phyloP scores from a whole-genome alignment of 805 yeast species.

The Lipomyces kockii region DNA sequence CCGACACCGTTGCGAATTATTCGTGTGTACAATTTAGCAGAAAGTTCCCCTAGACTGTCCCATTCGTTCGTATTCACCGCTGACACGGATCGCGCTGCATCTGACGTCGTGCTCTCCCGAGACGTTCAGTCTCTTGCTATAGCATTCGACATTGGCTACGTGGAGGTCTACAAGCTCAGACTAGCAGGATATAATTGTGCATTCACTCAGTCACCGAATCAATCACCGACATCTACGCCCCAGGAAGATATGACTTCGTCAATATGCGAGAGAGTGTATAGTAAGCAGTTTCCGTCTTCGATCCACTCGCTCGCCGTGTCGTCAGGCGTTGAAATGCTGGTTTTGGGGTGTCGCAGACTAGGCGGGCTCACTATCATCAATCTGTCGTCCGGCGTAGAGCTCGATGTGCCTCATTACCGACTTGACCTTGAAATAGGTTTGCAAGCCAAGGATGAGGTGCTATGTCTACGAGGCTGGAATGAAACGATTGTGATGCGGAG shows the following conservation, averaged over 20 bases:
- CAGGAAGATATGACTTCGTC: not conserved
- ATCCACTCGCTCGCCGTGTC: constrained; percentile 35
- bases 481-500: constrained; percentile 37
- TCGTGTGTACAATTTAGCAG: constrained; percentile 19
- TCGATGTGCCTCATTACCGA: constrained; percentile 39
- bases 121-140: constrained; percentile 30
- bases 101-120: constrained; percentile 19
- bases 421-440: constrained; percentile 29
- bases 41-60: constrained; percentile 9
- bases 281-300: constrained; percentile 36
- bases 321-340: constrained; percentile 29
- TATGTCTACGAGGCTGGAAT: constrained; percentile 31
- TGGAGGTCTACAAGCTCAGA: constrained; percentile 30
- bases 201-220: not conserved
- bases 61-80: constrained; percentile 9
- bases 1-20: constrained; percentile 27
- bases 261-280: constrained; percentile 21
- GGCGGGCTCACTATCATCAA: constrained; percentile 38
- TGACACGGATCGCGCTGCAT: constrained; percentile 21
- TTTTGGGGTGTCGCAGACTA: constrained; percentile 34
- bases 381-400: constrained; percentile 27
- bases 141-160: constrained; percentile 30
- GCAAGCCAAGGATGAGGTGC: constrained; percentile 26
- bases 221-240: not conserved
- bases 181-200: constrained; percentile 4